Conservation (phyloP, 2,329 filamentous ascomycete species). For the Cercospora canescens region DNA sequence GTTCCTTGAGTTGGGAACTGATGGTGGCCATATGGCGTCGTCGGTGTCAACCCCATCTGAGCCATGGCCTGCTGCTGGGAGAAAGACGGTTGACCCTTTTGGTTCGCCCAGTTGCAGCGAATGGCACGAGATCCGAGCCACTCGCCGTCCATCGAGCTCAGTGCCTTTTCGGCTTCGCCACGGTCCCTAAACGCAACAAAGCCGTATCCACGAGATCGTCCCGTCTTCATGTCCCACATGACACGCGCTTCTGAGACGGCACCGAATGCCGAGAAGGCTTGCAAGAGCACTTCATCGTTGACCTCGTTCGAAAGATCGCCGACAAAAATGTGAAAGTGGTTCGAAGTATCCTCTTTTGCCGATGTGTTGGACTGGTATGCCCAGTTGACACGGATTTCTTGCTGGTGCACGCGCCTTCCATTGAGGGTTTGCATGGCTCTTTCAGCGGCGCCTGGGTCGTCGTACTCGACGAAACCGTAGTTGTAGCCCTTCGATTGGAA, state of each 20-base stretch:
- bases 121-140: constrained; percentile 98
- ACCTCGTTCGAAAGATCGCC: constrained; percentile 98
- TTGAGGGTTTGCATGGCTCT: constrained; percentile 97
- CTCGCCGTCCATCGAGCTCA: constrained; percentile 98
- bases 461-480: constrained; percentile 98
- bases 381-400: constrained; percentile 99
- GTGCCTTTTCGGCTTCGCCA: constrained; percentile 87
- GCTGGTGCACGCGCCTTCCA: constrained; percentile 87
- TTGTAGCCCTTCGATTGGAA: constrained; percentile 91
- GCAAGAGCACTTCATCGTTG: constrained; percentile 89
- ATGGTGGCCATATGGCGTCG: constrained; percentile 93
- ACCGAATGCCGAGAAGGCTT: constrained; percentile 95
- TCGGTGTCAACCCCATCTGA: constrained; percentile 97
- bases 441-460: constrained; percentile 94
- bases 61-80: constrained; percentile 97
- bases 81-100: constrained; percentile 99
- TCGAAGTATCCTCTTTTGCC: constrained; percentile 95
- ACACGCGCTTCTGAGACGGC: constrained; percentile 96
- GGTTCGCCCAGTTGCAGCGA: constrained; percentile 99
- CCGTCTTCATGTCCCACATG: constrained; percentile 99
- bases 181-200: constrained; percentile 98
- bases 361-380: constrained; percentile 94
- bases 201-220: constrained; percentile 92
- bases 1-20: constrained; percentile 90
- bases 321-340: constrained; percentile 99